Evolutionary conservation across 2,329 filamentous ascomycete species (phyloP).

Genomic region (Mariannaea elegans): DNA sequence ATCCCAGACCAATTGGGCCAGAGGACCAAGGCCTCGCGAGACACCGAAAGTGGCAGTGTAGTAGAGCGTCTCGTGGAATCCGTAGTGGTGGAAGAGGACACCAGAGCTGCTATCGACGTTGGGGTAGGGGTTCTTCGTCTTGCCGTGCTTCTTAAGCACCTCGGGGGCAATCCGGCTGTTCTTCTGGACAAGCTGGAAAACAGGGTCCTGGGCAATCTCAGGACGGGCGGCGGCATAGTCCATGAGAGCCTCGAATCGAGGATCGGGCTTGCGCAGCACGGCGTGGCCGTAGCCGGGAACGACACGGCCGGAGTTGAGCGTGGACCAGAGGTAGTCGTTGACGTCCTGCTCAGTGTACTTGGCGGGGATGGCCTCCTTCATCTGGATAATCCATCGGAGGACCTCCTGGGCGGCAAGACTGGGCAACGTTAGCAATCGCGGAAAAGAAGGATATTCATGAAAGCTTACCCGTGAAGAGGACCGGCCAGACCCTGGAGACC

Average conservation of each 20-base stretch:
- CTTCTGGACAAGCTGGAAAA: constrained; percentile 93
- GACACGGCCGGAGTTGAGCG: constrained; percentile 91
- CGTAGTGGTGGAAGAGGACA: constrained; percentile 97
- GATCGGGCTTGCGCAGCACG: constrained; percentile 95
- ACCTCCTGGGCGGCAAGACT: constrained; percentile 95
- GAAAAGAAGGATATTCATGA: accelerated
- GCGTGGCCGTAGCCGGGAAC: constrained; percentile 96
- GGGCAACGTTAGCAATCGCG: constrained; percentile 2
- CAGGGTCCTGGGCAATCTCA: constrained; percentile 85
- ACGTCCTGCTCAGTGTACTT: constrained; percentile 84
- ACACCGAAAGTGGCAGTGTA: constrained; percentile 82
- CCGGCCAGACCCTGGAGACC: constrained; percentile 95
- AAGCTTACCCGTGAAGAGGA: constrained; percentile 67
- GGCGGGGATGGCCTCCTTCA: constrained; percentile 87
- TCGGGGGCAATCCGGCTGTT: constrained; percentile 91
- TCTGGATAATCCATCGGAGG: constrained; percentile 94
- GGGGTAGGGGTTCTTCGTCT: constrained; percentile 97
- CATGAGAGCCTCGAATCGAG: constrained; percentile 95
- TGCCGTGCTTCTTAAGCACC: constrained; percentile 93
- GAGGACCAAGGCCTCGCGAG: constrained; percentile 79
- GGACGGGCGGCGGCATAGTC: constrained; percentile 88
- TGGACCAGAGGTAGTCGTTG: constrained; percentile 89
- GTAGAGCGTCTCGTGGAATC: constrained; percentile 96
- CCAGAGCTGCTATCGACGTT: constrained; percentile 96
- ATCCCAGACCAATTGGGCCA: constrained; percentile 97